Evolutionary conservation across 176 grass and related monocot genomes (phyloP).

Genomic region (Bothriochloa decipiens): DNA sequence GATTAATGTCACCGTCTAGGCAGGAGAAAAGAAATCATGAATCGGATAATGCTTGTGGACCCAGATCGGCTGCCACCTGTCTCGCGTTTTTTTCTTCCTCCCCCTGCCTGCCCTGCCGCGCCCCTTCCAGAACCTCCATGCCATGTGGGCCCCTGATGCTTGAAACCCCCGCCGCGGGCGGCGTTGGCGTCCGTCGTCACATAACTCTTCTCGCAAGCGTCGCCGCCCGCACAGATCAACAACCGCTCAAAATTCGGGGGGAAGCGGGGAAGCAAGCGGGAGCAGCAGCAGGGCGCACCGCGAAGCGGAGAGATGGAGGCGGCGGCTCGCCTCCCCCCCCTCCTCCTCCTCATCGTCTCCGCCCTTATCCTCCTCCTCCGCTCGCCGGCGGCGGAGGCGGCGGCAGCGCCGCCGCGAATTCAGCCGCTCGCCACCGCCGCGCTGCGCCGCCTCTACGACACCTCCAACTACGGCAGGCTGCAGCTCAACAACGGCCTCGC

Average conservation of each 20-base stretch:
- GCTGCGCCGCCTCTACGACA: constrained; percentile 70
- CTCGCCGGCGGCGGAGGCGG: neutral
- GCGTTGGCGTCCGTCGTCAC: neutral
- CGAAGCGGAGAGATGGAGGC: constrained; percentile 4
- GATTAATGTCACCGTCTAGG: neutral
- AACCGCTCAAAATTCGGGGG: neutral
- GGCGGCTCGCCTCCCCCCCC: neutral
- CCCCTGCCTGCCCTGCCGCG: no score
- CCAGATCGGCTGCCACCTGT: neutral
- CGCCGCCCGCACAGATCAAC: neutral
- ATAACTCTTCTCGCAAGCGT: neutral
- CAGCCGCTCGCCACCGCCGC: constrained; percentile 42
- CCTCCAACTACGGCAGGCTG: constrained; percentile 88
- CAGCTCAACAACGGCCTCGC: constrained; percentile 96
- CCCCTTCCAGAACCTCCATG: neutral
- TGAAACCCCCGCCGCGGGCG: neutral
- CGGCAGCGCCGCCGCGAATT: constrained; percentile 12
- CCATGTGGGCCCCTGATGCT: neutral
- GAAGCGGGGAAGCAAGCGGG: neutral
- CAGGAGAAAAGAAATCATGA: neutral
- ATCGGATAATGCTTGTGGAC: neutral
- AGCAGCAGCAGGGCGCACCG: neutral
- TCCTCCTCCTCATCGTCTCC: constrained; percentile 4
- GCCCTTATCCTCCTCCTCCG: neutral
- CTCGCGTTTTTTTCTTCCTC: no score